Evolutionary conservation across 1,139 yeast species (phyloP).

Genomic region (Debaryomyces coudertii): DNA sequence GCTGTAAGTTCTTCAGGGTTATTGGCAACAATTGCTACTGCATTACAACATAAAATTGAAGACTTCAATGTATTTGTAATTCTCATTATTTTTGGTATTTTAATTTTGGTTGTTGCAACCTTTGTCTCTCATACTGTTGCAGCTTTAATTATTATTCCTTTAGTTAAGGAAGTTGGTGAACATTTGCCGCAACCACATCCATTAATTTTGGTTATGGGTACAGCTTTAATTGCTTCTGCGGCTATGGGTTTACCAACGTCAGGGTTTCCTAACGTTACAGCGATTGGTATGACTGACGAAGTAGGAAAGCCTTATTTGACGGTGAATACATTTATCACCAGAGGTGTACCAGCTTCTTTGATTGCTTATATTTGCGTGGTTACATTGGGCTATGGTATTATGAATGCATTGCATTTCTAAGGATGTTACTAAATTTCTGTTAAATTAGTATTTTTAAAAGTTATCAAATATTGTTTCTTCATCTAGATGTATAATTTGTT

Average conservation of each 20-base stretch:
- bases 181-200: conserved; percentile 74
- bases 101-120: conserved; percentile 83
- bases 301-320: conserved; percentile 84
- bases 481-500: background rate
- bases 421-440: conserved; percentile 1
- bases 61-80: conserved; percentile 69
- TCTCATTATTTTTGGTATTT: conserved; percentile 72
- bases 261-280: conserved; percentile 96
- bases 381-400: conserved; percentile 77
- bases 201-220: conserved; percentile 73
- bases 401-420: conserved; percentile 58
- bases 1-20: conserved; percentile 90
- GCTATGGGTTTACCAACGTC: conserved; percentile 98
- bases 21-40: conserved; percentile 71
- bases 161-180: conserved; percentile 84
- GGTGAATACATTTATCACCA: conserved; percentile 77
- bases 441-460: background rate
- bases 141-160: conserved; percentile 84
- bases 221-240: conserved; percentile 82
- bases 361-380: conserved; percentile 69
- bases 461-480: background rate
- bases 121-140: conserved; percentile 97
- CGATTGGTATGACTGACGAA: conserved; percentile 89
- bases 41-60: conserved; percentile 63
- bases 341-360: conserved; percentile 87